Evolutionary conservation across 1,139 yeast species (phyloP), one percentile per base, ranked within the genome.

Genomic region (Scheffersomyces segobiensis): DNA sequence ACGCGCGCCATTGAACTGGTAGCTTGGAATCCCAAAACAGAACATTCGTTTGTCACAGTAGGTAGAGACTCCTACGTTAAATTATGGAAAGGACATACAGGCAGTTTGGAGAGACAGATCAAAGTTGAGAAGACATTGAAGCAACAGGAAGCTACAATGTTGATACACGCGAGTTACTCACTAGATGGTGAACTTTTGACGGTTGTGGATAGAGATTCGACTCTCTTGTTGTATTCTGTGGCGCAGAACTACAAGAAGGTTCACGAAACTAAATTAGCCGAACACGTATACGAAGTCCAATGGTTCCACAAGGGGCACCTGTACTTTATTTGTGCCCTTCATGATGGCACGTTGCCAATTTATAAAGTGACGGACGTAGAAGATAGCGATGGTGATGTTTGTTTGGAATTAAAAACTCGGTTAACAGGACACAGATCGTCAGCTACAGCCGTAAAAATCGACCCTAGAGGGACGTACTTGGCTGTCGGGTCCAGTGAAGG

Each of bases 401-500:
- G 20, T 4, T 48, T 57, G 26, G 5, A 20, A 17, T 46, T 49
- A 53, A 67, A 74, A 14, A 83, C 86, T 5, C 62, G 64, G 18
- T 62, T 78, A 18, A 59, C 60, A 5, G 82, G 81, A 10, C 91
- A 88, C 65, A 76, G 87, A 52, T 81, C 88, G 0, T 74, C 87
- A 0, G 80, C 85, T 1, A 81, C 85, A 2, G 69, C 83, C 52
- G 61, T 87, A 12, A 75, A 76, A 10, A 74, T 87, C 56, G 93
- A 88, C 64, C 89, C 91, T 1, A 68, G 79, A 56, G 95, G 91
- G 0, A 67, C 73, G 22, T 83, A 72, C 63, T 63, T 89, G 14
- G 82, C 84, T 1, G 82, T 82, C 3, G 95, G 92, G 0, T 80
- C 89, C n/a, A 82, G 83, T 56, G 95, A 89, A 65, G 95, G 95